Base-by-base conservation (phyloP, 2,329 filamentous ascomycete species). In the Pseudogymnoascus sp. region DNA sequence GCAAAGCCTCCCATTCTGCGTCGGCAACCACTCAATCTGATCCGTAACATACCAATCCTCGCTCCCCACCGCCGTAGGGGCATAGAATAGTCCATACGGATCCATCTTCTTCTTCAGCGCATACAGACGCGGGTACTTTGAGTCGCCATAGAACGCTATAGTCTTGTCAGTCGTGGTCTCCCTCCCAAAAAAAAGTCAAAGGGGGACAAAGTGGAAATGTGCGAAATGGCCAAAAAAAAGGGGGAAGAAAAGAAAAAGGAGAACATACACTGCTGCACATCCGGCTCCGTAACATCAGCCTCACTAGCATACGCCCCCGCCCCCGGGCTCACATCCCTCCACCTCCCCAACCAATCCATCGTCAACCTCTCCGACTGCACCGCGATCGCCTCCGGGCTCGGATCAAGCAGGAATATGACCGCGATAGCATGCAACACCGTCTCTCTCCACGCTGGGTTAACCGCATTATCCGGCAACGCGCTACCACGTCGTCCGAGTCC, bases 81-180 rank as follows among this genome's bases (percentile, higher is more conserved):
- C 66, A 56, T 66, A 69, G 62, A 81, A 81, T 4, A 84, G 64
- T 0, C 70, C 70, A 1, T 72, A 59, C 1, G 78, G 74, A 66
- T 83, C 83, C 65, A 79, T 81, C 67, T 76, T 77, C 59, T 73
- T 67, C 77, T 86, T 85, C 38, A 84, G 70, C 1, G 63, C 50
- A 7, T 75, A 67, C 4, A 83, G 67, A 10, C 67, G 65, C 1
- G 70, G 64, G 63, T 82, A 82, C n/a, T 53, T 53, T 5, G 11
- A 14, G 3, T 53, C 44, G 2, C 46, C 46, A 53, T 53, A 53
- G 25, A 53, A 53, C 8, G 46, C 46, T 31, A 28, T 7, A 28
- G 25, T 28, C 5, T 28, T 28, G 25, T 28, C 25, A 28, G 25
- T 28, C 25, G 6, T 28, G 25, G 25, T 28, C 25, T 2, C 25